Conservation (phyloP, 495 filamentous ascomycete species). For the Aspergillus carlsbadensis region DNA sequence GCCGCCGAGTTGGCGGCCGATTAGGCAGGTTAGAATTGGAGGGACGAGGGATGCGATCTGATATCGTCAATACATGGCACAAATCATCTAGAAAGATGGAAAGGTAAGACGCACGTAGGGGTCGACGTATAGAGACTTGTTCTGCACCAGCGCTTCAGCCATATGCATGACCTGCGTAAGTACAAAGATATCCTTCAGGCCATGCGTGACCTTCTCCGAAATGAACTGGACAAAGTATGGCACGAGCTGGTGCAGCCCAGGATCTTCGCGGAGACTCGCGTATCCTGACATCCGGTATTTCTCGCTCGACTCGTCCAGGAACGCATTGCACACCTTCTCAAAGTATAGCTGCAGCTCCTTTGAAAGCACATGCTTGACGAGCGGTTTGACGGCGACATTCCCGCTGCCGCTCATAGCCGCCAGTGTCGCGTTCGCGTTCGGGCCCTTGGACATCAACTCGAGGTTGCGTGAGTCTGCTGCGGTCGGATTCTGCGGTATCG, state of each 20-base stretch:
- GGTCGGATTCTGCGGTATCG: constrained; percentile 93
- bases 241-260: constrained; percentile 89
- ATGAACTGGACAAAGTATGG: constrained; percentile 96
- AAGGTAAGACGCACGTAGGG: constrained; percentile 64
- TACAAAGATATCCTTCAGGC: constrained; percentile 79
- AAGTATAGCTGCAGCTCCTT: constrained; percentile 98
- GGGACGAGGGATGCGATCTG: constrained; percentile 76
- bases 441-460: constrained; percentile 85
- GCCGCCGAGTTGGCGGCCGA: constrained; percentile 78
- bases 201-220: constrained; percentile 90
- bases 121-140: constrained; percentile 78
- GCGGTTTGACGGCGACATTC: constrained; percentile 77
- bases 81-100: neutral
- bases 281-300: constrained; percentile 83
- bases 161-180: constrained; percentile 90
- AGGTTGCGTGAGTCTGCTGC: constrained; percentile 74
- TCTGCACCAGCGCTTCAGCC: constrained; percentile 76
- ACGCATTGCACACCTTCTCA: constrained; percentile 81
- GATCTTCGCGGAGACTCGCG: constrained; percentile 77
- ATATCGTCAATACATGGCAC: neutral
- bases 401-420: constrained; percentile 81
- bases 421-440: constrained; percentile 76
- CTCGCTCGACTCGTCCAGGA: constrained; percentile 81
- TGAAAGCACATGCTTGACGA: constrained; percentile 91
- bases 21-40: constrained; percentile 84